These are phyloP conservation scores for Venturia oleaginea DNA, from an alignment of 2,329 filamentous ascomycete genomes.

Conservation along the genomic window DNA sequence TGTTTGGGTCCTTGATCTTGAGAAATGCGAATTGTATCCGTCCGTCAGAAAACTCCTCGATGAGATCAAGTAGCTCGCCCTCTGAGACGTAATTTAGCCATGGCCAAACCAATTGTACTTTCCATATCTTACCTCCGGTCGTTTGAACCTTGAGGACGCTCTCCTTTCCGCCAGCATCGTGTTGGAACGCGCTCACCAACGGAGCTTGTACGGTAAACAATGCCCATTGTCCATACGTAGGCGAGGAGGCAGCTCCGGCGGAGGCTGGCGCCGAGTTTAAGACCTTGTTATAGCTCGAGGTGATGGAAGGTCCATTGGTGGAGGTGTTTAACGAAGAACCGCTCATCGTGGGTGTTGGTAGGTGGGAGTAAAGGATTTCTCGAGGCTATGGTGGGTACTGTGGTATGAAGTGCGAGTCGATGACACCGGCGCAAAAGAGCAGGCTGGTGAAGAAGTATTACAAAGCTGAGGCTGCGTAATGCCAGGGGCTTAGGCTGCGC, in stretches of 20 bases:
- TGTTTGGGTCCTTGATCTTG: constrained; percentile 94
- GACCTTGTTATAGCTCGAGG: constrained; percentile 53
- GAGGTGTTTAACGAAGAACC: constrained; percentile 45
- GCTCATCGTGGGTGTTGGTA: not conserved
- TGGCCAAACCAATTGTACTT: not conserved
- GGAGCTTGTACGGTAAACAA: constrained; percentile 89
- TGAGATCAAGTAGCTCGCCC: constrained; percentile 78
- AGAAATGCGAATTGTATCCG: constrained; percentile 94
- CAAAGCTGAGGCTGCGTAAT: constrained; percentile 3
- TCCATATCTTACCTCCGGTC: constrained; percentile 61
- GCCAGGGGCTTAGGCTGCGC: not conserved
- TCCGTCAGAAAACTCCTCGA: constrained; percentile 95
- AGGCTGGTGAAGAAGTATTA: not conserved
- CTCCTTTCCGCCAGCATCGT: constrained; percentile 68
- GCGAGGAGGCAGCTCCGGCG: constrained; percentile 53
- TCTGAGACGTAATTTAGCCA: constrained; percentile 42
- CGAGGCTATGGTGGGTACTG: not conserved
- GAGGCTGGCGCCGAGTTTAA: constrained; percentile 51
- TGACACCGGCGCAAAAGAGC: not conserved
- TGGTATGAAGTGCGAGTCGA: not conserved
- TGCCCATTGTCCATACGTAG: constrained; percentile 87
- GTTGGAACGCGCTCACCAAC: constrained; percentile 84
- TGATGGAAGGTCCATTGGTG: constrained; percentile 45
- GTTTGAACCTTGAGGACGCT: constrained; percentile 91
- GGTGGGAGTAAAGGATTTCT: not conserved